Conservation (phyloP, 1,284 basidiomycete species). For the Xerocomus nothofagi region DNA sequence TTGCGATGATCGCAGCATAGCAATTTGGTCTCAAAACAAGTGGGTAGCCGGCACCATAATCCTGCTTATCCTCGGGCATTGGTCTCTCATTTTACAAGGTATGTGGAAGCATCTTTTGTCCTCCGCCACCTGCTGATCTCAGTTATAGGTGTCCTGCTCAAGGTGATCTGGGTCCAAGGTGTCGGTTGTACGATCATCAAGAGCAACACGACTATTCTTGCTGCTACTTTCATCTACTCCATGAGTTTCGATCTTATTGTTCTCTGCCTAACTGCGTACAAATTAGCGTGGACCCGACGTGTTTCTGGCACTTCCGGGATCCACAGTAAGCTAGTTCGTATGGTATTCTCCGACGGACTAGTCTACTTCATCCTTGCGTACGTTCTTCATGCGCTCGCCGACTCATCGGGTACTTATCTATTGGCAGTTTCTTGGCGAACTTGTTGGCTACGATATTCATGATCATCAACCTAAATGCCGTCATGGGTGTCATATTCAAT, state of each 20-base stretch:
- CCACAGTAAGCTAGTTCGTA: slow-evolving; percentile 28
- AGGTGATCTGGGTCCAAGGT: slow-evolving; percentile 37
- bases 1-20: slow-evolving; percentile 24
- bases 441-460: slow-evolving; percentile 37
- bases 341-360: slow-evolving; percentile 37
- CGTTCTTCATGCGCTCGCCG: slow-evolving; percentile 1
- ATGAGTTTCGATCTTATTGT: slow-evolving; percentile 50
- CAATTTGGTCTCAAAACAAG: slow-evolving; percentile 37
- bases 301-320: slow-evolving; percentile 17
- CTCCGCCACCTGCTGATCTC: not conserved
- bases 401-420: not conserved
- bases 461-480: slow-evolving; percentile 34
- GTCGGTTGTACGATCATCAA: slow-evolving; percentile 38
- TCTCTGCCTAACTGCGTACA: slow-evolving; percentile 41
- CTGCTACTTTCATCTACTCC: slow-evolving; percentile 46
- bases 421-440: slow-evolving; percentile 34
- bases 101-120: not conserved
- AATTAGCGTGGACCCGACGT: slow-evolving; percentile 30
- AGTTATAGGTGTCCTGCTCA: slow-evolving; percentile 39
- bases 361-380: slow-evolving; percentile 38
- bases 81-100: slow-evolving; percentile 38
- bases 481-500: slow-evolving; percentile 39
- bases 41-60: slow-evolving; percentile 30
- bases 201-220: slow-evolving; percentile 42
- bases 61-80: slow-evolving; percentile 37